phyloP scores from a whole-genome alignment of 2,329 filamentous ascomycete species.

The Fusarium torulosum region DNA sequence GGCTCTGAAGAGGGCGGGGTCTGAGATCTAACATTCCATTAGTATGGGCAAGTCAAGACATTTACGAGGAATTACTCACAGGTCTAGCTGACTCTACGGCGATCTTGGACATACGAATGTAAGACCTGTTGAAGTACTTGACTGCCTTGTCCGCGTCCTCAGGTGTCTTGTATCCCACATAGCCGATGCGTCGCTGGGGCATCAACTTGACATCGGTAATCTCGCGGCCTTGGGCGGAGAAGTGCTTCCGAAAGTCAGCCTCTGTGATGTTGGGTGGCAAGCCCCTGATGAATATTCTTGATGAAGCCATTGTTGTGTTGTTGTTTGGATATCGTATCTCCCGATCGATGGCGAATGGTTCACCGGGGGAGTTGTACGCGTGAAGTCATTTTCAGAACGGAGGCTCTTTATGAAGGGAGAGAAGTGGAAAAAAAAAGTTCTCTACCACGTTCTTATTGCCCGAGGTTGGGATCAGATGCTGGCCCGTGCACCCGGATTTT shows the following conservation, averaged over 20 bases:
- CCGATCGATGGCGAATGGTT: constrained; percentile 45
- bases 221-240: constrained; percentile 76
- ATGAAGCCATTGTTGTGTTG: constrained; percentile 64
- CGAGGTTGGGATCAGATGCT: constrained; percentile 31
- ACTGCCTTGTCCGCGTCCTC: constrained; percentile 86
- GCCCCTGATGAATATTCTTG: constrained; percentile 82
- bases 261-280: constrained; percentile 88
- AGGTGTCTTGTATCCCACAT: constrained; percentile 89
- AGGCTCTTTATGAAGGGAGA: constrained; percentile 44
- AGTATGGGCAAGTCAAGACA: constrained; percentile 46
- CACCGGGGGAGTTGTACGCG: constrained; percentile 44
- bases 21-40: constrained; percentile 60
- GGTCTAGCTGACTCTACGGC: constrained; percentile 88
- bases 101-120: constrained; percentile 96
- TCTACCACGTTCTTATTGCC: constrained; percentile 47
- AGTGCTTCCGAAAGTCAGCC: constrained; percentile 89
- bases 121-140: constrained; percentile 95
- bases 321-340: constrained; percentile 31
- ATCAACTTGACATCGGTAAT: constrained; percentile 96
- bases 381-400: constrained; percentile 47
- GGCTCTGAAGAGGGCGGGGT: constrained; percentile 55
- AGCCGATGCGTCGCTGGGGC: constrained; percentile 89
- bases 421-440: constrained; percentile 51
- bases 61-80: constrained; percentile 60
- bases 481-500: constrained; percentile 45